These are phyloP conservation scores for Diaporthe vexans DNA, from an alignment of 2,329 filamentous ascomycete species.

Conservation along the genomic window DNA sequence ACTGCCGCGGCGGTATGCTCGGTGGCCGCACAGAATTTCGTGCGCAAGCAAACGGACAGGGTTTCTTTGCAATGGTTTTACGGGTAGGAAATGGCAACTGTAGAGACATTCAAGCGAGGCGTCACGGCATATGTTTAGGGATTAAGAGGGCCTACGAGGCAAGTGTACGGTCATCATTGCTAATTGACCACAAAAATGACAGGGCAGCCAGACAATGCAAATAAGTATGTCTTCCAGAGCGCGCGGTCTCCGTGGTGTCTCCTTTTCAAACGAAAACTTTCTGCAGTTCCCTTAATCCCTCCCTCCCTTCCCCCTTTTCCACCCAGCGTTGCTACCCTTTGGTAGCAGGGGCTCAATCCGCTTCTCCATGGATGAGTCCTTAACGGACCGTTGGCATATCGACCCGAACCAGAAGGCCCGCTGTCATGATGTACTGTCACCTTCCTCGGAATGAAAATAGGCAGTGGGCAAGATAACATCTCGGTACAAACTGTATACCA, in stretches of 20 bases:
- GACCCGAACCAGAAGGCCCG: conserved; percentile 57
- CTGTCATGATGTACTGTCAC: conserved; percentile 50
- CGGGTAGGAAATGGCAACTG: conserved; percentile 31
- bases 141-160: conserved; percentile 24
- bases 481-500: conserved; percentile 44
- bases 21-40: conserved; percentile 1
- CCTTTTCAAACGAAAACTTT: conserved; percentile 20
- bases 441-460: conserved; percentile 52
- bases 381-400: conserved; percentile 88
- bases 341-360: conserved; percentile 80
- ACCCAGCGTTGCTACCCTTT: conserved; percentile 82
- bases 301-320: conserved; percentile 54
- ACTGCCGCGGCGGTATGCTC: conserved; percentile 40
- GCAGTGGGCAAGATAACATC: conserved; percentile 59
- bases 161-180: conserved; percentile 34
- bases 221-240: conserved; percentile 27
- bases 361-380: conserved; percentile 72
- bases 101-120: conserved; percentile 37
- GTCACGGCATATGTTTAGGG: conserved; percentile 39
- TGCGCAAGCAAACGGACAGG: background rate
- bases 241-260: conserved; percentile 29
- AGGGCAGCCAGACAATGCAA: conserved; percentile 38
- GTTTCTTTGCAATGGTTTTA: conserved; percentile 8
- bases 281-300: background rate
- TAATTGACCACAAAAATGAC: conserved; percentile 36